Percentiles rank a stretch among this genome's conserved stretches.
These are phyloP conservation scores for Candida nitratophila DNA, from an alignment of 805 yeast species.

Conservation along the genomic window DNA sequence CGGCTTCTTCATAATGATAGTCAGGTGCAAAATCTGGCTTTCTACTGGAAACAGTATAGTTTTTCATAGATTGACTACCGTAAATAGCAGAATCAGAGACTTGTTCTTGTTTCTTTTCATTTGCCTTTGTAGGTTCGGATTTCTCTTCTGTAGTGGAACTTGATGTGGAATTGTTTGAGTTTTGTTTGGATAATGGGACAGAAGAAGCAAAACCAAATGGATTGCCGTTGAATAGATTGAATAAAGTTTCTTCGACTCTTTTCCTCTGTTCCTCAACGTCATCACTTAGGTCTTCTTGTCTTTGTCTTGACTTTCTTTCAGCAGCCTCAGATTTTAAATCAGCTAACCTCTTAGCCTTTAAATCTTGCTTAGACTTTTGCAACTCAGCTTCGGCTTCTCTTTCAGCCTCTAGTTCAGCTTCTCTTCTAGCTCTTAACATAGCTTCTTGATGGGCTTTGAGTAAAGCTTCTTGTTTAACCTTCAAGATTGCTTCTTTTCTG, in stretches of 20 bases:
- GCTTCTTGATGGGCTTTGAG: constrained; percentile 26
- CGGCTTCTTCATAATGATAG: not conserved
- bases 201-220: not conserved
- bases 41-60: not conserved
- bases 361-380: not conserved
- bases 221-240: not conserved
- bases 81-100: not conserved
- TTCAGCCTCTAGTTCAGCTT: not conserved
- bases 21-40: not conserved
- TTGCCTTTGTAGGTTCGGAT: not conserved
- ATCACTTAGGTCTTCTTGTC: not conserved
- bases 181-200: not conserved
- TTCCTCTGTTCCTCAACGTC: constrained; percentile 1
- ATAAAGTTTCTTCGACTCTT: not conserved
- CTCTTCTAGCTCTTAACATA: not conserved
- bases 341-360: not conserved
- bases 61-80: not conserved
- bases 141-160: not conserved
- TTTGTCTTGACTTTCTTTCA: not conserved
- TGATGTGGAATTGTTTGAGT: not conserved
- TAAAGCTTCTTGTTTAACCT: constrained; percentile 49
- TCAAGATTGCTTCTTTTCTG: constrained; percentile 37
- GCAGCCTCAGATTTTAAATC: not conserved
- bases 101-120: not conserved
- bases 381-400: not conserved